Conservation (phyloP, 495 filamentous ascomycete species). For the Platismatia glauca region DNA sequence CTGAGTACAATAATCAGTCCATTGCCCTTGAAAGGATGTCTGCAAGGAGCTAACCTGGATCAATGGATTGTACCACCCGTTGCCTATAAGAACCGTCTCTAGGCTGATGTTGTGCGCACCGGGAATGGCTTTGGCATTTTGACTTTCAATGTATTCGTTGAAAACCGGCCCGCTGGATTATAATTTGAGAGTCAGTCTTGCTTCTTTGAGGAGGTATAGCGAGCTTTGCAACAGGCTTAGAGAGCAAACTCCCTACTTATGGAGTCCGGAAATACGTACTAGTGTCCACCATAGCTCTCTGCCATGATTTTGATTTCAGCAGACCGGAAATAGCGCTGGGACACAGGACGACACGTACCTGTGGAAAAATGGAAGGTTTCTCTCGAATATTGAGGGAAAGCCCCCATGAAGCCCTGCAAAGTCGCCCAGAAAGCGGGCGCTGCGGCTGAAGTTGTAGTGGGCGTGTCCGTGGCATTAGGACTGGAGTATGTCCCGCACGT, state of each 20-base stretch:
- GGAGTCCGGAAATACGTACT: no score
- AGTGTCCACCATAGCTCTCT: conserved; percentile 59
- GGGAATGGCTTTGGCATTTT: conserved; percentile 43
- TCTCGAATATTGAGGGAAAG: conserved; percentile 51
- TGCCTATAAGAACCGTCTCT: conserved; percentile 48
- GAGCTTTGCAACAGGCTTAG: no score
- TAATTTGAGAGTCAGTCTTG: no score
- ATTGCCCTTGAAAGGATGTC: not conserved
- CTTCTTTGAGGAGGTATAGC: no score
- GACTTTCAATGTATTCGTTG: conserved; percentile 55
- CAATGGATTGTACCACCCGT: conserved; percentile 70
- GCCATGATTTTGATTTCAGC: conserved; percentile 44
- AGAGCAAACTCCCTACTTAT: no score
- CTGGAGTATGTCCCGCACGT: conserved; percentile 14
- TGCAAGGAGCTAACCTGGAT: conserved; percentile 38
- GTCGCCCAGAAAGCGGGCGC: conserved; percentile 37
- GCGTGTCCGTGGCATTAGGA: conserved; percentile 11
- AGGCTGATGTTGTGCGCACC: conserved; percentile 34
- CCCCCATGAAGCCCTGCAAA: conserved; percentile 55
- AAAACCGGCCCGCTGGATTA: conserved; percentile 58
- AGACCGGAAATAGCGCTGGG: conserved; percentile 45
- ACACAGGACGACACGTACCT: conserved; percentile 40
- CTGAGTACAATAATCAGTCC: conserved; percentile 9
- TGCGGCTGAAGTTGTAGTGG: conserved; percentile 11
- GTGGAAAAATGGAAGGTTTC: conserved; percentile 46